Percentiles rank a stretch among this genome's conserved stretches.
Evolutionary conservation across 2,329 filamentous ascomycete genomes (phyloP).

Genomic region (Ceratocystis harringtonii): DNA sequence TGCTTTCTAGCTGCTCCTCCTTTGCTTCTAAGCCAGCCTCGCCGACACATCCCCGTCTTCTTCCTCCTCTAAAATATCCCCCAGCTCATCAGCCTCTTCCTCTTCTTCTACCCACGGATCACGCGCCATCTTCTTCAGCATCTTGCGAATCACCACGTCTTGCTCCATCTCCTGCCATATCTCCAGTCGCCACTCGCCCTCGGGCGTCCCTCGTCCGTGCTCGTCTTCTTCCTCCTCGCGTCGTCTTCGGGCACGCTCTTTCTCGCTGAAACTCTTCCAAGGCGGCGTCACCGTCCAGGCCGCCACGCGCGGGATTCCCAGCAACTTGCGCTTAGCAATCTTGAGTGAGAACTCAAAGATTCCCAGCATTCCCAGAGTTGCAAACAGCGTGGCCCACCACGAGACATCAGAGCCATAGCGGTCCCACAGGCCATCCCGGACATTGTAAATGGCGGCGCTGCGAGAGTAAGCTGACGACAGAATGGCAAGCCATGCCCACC

Average conservation of each 20-base stretch:
- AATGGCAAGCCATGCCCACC: constrained; percentile 60
- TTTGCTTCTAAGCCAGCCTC: constrained; percentile 2
- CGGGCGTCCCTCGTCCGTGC: constrained; percentile 10
- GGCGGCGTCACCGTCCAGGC: constrained; percentile 18
- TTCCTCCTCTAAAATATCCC: constrained; percentile 11
- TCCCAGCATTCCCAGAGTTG: constrained; percentile 45
- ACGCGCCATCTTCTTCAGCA: constrained; percentile 29
- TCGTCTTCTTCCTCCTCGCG: constrained; percentile 14
- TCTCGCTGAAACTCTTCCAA: constrained; percentile 25
- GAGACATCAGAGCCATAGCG: constrained; percentile 51
- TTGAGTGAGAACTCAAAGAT: constrained; percentile 51
- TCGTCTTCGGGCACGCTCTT: constrained; percentile 17
- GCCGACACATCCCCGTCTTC: background rate
- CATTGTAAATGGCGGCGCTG: constrained; percentile 44
- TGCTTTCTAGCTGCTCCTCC: no score
- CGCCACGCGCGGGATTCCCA: constrained; percentile 22
- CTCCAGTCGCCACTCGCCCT: constrained; percentile 35
- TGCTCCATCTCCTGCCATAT: constrained; percentile 45
- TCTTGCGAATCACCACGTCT: constrained; percentile 31
- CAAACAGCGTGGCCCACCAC: constrained; percentile 61
- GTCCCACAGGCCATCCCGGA: constrained; percentile 49
- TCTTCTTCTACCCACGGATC: constrained; percentile 19
- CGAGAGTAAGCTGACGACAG: constrained; percentile 47
- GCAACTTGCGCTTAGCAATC: constrained; percentile 31
- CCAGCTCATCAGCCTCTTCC: constrained; percentile 2